These are phyloP conservation scores for Leishmania braziliensis DNA, from an alignment of 208 protist species.

Conservation along the genomic window DNA sequence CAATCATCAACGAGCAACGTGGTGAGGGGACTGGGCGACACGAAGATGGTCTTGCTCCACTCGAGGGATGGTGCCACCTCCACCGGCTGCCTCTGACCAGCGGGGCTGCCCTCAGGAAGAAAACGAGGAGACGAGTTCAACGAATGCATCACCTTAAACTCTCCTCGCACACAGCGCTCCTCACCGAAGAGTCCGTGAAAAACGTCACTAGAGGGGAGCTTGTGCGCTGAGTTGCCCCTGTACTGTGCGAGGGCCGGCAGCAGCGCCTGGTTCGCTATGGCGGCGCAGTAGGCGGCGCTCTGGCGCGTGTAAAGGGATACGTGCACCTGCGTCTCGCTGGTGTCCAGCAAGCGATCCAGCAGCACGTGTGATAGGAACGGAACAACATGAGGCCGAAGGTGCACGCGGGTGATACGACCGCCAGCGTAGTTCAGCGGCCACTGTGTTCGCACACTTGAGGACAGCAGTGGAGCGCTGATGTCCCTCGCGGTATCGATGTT, in stretches of 20 bases:
- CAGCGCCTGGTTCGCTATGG: slow-evolving; percentile 30
- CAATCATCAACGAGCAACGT: slow-evolving; percentile 66
- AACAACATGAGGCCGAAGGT: slow-evolving; percentile 40
- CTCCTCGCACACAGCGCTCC: slow-evolving; percentile 12
- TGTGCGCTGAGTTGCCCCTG: neutral
- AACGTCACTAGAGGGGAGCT: neutral
- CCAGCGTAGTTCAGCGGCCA: slow-evolving; percentile 9
- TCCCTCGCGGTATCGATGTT: neutral
- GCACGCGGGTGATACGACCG: slow-evolving; percentile 17
- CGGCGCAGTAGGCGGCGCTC: slow-evolving; percentile 36
- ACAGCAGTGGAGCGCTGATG: neutral
- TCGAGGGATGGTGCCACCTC: neutral
- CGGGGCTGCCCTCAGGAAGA: neutral
- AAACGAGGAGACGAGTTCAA: neutral
- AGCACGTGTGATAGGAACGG: slow-evolving; percentile 34
- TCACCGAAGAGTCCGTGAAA: slow-evolving; percentile 12
- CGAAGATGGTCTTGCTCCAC: slow-evolving; percentile 42
- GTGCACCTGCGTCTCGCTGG: slow-evolving; percentile 23
- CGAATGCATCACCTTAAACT: neutral
- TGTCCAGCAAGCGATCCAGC: slow-evolving; percentile 32
- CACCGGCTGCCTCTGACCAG: neutral
- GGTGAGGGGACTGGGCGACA: slow-evolving; percentile 34
- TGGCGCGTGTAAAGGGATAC: slow-evolving; percentile 55
- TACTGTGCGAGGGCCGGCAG: slow-evolving; percentile 17
- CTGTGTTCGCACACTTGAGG: neutral